Percentiles rank a stretch among this genome's conserved stretches.
These are phyloP conservation scores for Sugiyamaella mastotermitis DNA, from an alignment of 805 yeast genomes.

Conservation along the genomic window DNA sequence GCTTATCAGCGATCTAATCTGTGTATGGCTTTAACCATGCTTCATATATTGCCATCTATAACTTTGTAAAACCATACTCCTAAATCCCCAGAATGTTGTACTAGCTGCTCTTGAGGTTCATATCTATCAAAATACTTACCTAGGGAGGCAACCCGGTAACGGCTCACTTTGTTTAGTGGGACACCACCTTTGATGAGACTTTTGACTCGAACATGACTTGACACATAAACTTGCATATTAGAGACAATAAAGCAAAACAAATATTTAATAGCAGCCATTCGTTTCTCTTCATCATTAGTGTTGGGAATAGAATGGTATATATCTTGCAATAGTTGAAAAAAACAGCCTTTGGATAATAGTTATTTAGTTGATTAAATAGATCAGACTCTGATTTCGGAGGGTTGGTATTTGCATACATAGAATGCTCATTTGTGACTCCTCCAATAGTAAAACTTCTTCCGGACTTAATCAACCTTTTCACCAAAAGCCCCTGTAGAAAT, in stretches of 20 bases:
- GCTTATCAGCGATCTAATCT: no score
- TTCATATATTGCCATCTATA: neutral
- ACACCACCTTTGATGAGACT: constrained; percentile 9
- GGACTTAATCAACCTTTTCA: constrained; percentile 5
- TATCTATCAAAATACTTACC: constrained; percentile 4
- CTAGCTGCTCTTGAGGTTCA: constrained; percentile 3
- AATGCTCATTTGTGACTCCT: constrained; percentile 9
- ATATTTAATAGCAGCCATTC: no score
- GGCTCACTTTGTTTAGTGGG: constrained; percentile 4
- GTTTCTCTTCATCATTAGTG: no score
- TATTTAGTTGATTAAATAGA: no score
- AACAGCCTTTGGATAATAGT: no score
- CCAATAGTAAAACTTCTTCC: constrained; percentile 9
- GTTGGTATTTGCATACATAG: constrained; percentile 1
- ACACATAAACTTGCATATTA: constrained; percentile 12
- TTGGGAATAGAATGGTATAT: no score
- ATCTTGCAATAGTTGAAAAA: no score
- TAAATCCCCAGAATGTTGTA: constrained; percentile 12
- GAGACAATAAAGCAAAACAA: no score
- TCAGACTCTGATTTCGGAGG: constrained; percentile 7
- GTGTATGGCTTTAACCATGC: no score
- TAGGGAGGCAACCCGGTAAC: constrained; percentile 9
- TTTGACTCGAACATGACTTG: constrained; percentile 6
- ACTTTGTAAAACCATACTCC: constrained; percentile 11
- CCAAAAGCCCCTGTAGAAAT: constrained; percentile 7